Evolutionary conservation across 306 rosid genomes (phyloP), one percentile per base, ranked within the genome.

Genomic region (Senna tora): DNA sequence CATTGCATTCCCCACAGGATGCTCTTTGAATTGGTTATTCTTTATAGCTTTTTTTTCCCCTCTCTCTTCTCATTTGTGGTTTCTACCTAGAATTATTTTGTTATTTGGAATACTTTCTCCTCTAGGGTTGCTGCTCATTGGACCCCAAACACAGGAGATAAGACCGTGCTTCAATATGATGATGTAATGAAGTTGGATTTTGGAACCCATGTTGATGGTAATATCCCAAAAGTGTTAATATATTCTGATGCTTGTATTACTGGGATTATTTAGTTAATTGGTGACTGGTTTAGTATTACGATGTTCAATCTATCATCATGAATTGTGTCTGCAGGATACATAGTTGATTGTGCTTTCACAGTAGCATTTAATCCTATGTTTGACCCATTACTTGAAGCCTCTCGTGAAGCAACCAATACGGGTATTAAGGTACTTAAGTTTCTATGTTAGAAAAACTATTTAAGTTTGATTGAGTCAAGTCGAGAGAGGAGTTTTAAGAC

Each of bases 71-170:
- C 21, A 15, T 53, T 67, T 39, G 17, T 28, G 54, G 57, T 28
- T 58, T 45, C 36, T 69, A 16, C 57, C 9, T 2, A 19, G 50
- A 43, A 50, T 67, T 70, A 17, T 57, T 21, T 70, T 75, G 71
- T 70, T 71, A 54, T 16, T 65, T 52, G 71, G 8, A 62, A 13
- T 52, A 76, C 58, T 73, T 59, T 55, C 10, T 42, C 66, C 10
- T 66, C 28, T 67, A 94, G 98, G 98, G 97, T 94, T 75, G 98
- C 97, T 79, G 98, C 98, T 73, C 98, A 91, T 70, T 94, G 98
- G 98, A 94, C 98, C 64, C 98, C 98, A 51, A 94, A 94, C 71
- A 22, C 96, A 0, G 98, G 96, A 67, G 98, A 94, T 78, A 89
- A 89, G 82, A 91, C 98, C 12, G 81, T 94, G 54, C 98, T 94